Evolutionary conservation across 2,329 filamentous ascomycete species (phyloP), one percentile per base, ranked within the genome.

Genomic region (Nothophoma quercina): DNA sequence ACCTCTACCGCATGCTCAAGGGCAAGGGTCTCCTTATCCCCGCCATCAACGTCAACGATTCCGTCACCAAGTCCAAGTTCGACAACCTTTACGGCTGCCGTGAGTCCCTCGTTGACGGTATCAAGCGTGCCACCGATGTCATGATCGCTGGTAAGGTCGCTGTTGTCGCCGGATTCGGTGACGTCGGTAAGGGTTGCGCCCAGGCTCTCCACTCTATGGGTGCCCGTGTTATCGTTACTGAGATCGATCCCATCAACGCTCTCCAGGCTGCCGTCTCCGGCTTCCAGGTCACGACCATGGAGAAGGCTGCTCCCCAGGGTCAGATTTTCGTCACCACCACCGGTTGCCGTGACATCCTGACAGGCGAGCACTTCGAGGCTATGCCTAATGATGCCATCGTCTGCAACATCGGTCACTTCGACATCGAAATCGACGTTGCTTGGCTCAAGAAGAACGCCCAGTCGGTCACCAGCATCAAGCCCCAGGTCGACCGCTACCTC

Each of bases 401-500:
- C 70, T 98, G 93, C 92, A 99, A 99, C 87, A 99, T 99, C 82
- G 93, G 93, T 77, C 93, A 99, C 85, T 99, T 99, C 81, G 93
- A 99, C 79, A 96, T 97, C 72, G 95, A 99, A 85, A 99, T 99
- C 72, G 95, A 99, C 79, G 95, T 99, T 81, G 95, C 95, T 67
- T 99, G 95, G 95, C 85, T 99, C 80, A 98, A 98, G 90, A 88
- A 88, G 81, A 98, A 96, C 82, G 89, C 93, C 77, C 86, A 88
- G 79, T 92, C 88, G 73, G 89, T 93, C 65, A 89, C 93, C 84
- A 96, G 95, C 88, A 97, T 99, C 87, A 99, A 99, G 89, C 93
- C 95, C 75, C 95, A 99, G 84, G 95, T 99, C 73, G 95, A 99
- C 86, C 92, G 95, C 78, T 99, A 88, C 89, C 83, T 89, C 71